Evolutionary conservation across 306 rosid genomes (phyloP), one percentile per base, ranked within the genome.

Genomic region (Cyamopsis tetragonoloba): DNA sequence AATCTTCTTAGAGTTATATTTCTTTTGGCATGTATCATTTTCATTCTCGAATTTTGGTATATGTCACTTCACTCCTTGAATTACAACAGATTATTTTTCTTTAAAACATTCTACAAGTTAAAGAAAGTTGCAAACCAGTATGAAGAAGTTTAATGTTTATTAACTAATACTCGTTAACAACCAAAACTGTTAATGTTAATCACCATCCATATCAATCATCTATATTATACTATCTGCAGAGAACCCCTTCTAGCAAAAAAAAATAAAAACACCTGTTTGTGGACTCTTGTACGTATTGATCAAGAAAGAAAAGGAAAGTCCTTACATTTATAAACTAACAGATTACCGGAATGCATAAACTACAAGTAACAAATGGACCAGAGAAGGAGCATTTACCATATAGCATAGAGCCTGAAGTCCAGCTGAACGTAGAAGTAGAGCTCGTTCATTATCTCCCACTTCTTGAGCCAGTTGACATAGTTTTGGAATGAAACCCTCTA

Each of bases 401-500:
- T 41, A 79, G 68, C 96, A 88, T 55, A 93, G 77, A 66, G 80
- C 64, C 66, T 85, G 92, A 26, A 88, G 83, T 67, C 96, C 99
- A 39, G 96, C 88, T 43, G 99, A 88, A 26, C 91, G 97, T 59
- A 93, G 76, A 74, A 30, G 77, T 50, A 83, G 69, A 81, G 88
- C 89, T 74, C 76, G 85, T n/a, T 83, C 87, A 68, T 68, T 81
- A 34, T 81, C 85, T 74, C 93, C 99, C 63, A 30, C 74, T 83
- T 88, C 96, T 84, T 80, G 83, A 77, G 99, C 96, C 91, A 90
- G 56, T 77, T 93, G 85, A 82, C 97, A 93, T 53, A 93, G 92
- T 75, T 93, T 93, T n/a, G 85, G 96, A 79, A 88, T 90, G 66
- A 93, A 85, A 60, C 96, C 99, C 86, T 93, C 99, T 70, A 93